phyloP scores from a whole-genome alignment of 352 stramenopile genomes.

The Phytophthora cactorum region DNA sequence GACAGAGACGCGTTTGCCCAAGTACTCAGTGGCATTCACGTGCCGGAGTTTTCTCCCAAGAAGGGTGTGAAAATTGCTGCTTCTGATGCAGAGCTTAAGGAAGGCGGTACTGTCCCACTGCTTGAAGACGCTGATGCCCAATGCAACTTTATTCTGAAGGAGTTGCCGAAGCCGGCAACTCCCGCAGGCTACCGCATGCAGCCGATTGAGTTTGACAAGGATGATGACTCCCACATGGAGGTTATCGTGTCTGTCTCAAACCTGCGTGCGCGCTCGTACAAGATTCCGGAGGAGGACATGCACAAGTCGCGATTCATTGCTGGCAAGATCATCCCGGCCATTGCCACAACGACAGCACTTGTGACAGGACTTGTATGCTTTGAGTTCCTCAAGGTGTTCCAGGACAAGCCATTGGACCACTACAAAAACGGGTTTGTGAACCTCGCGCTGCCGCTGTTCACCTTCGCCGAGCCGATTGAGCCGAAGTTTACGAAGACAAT shows the following conservation, averaged over 20 bases:
- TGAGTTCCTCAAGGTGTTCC: slow-evolving; percentile 97
- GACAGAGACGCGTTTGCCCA: slow-evolving; percentile 74
- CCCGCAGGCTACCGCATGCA: slow-evolving; percentile 92
- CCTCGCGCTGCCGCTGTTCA: slow-evolving; percentile 97
- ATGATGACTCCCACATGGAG: slow-evolving; percentile 98
- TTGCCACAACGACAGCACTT: slow-evolving; percentile 99
- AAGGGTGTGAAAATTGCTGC: slow-evolving; percentile 98
- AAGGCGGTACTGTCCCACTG: slow-evolving; percentile 43
- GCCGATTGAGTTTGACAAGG: slow-evolving; percentile 99
- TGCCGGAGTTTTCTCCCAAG: slow-evolving; percentile 93
- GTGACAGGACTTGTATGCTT: slow-evolving; percentile 99
- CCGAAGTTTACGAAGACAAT: slow-evolving; percentile 94
- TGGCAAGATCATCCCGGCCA: slow-evolving; percentile 99
- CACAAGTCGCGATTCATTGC: slow-evolving; percentile 99
- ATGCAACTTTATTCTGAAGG: slow-evolving; percentile 75
- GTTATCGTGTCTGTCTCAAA: slow-evolving; percentile 98
- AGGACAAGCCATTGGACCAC: slow-evolving; percentile 91
- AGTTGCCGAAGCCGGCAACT: slow-evolving; percentile 82
- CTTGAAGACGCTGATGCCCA: slow-evolving; percentile 82
- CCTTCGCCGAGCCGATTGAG: slow-evolving; percentile 96
- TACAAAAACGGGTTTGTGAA: slow-evolving; percentile 99
- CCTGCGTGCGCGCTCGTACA: slow-evolving; percentile 97
- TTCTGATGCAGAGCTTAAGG: slow-evolving; percentile 97
- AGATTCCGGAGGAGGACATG: slow-evolving; percentile 97
- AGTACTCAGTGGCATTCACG: slow-evolving; percentile 85